phyloP scores from a whole-genome alignment of 441 rosid species.

The Breynia disticha region DNA sequence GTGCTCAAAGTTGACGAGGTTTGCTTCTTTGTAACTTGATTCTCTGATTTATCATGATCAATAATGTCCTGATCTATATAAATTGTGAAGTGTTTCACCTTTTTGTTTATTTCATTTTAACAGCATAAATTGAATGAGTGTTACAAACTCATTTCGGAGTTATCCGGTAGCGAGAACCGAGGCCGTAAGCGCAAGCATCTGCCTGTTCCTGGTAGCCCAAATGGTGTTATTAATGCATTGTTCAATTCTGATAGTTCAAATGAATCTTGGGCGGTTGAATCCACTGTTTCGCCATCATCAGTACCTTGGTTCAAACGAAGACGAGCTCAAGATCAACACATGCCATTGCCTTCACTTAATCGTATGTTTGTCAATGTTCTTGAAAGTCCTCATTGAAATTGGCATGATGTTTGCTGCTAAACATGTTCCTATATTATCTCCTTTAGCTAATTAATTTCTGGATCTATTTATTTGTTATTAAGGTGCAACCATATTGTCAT shows the following conservation, averaged over 20 bases:
- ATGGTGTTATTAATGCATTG: conserved; percentile 44
- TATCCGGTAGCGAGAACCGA: conserved; percentile 13
- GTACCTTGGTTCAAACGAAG: conserved; percentile 48
- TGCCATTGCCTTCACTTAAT: conserved; percentile 49
- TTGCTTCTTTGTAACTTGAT: neutral
- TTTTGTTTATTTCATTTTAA: conserved; percentile 12
- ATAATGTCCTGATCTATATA: neutral
- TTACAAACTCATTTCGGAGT: conserved; percentile 32
- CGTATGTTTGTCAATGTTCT: conserved; percentile 54
- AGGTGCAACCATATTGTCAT: conserved; percentile 20
- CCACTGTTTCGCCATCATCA: conserved; percentile 28
- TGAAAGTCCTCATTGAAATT: conserved; percentile 51
- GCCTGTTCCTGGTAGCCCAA: conserved; percentile 48
- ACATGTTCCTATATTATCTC: conserved; percentile 20
- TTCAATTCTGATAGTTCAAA: conserved; percentile 56
- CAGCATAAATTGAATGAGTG: conserved; percentile 50
- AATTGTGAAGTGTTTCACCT: neutral
- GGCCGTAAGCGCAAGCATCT: conserved; percentile 41
- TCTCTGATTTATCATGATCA: neutral
- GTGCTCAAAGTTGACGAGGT: conserved; percentile 45
- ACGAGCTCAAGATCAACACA: conserved; percentile 55
- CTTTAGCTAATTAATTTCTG: conserved; percentile 11
- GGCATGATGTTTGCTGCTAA: conserved; percentile 16
- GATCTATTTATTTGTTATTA: conserved; percentile 13
- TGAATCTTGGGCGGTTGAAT: conserved; percentile 38